These are phyloP conservation scores for Candida montana DNA, from an alignment of 805 yeast species.

Conservation along the genomic window DNA sequence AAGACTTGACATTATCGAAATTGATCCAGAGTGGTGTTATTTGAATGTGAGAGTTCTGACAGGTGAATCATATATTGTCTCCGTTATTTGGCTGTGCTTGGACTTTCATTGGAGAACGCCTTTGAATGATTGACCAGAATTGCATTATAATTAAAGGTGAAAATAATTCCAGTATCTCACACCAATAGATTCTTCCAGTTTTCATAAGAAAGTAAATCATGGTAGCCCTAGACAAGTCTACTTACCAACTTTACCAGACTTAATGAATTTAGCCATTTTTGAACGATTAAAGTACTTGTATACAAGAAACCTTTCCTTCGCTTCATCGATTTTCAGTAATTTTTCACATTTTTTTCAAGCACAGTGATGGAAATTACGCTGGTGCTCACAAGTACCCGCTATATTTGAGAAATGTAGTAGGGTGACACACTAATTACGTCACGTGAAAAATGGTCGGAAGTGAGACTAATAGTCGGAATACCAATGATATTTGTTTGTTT, in stretches of 20 bases:
- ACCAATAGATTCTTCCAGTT: too few relatives aligned
- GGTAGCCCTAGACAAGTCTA: slow-evolving; percentile 23
- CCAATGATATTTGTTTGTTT: neutral
- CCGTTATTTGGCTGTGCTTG: too few relatives aligned
- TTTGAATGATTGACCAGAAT: too few relatives aligned
- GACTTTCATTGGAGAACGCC: too few relatives aligned
- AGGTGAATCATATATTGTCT: too few relatives aligned
- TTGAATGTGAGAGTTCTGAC: too few relatives aligned
- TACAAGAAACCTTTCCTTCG: neutral
- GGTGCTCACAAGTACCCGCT: neutral
- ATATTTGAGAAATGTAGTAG: neutral
- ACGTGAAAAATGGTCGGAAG: too few relatives aligned
- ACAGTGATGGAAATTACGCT: slow-evolving; percentile 3
- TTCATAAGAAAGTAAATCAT: too few relatives aligned
- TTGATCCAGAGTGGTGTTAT: too few relatives aligned
- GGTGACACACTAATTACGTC: neutral
- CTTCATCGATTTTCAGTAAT: slow-evolving; percentile 5
- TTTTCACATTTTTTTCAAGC: slow-evolving; percentile 10
- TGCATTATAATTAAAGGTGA: too few relatives aligned
- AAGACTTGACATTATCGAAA: too few relatives aligned
- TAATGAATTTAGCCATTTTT: slow-evolving; percentile 96
- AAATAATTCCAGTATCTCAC: too few relatives aligned
- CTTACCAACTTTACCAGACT: slow-evolving; percentile 94
- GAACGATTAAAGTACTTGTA: slow-evolving; percentile 6
- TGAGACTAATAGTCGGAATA: neutral